These are phyloP conservation scores for Mycena polygramma DNA, from an alignment of 768 basidiomycete genomes.

Conservation along the genomic window DNA sequence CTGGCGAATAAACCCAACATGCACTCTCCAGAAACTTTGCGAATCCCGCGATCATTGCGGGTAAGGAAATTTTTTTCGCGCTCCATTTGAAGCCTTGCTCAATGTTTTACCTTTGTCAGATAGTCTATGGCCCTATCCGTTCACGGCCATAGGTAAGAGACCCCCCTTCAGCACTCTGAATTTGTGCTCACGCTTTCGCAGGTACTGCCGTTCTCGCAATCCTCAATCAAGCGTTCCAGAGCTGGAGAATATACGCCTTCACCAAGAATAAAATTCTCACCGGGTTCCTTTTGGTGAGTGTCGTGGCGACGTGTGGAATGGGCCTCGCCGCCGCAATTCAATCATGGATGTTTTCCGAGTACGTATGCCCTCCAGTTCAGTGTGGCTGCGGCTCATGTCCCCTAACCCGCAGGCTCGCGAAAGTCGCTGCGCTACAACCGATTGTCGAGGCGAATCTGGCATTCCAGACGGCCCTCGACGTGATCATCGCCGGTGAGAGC, in stretches of 20 bases:
- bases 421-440: slow-evolving; percentile 5
- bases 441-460: slow-evolving; percentile 11
- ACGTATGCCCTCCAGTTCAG: not conserved
- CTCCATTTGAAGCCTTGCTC: not conserved
- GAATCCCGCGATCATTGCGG: not conserved
- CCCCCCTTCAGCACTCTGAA: not conserved
- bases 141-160: slow-evolving; percentile 16
- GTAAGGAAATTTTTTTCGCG: not conserved
- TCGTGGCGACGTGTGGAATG: slow-evolving; percentile 1
- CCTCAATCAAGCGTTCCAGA: slow-evolving; percentile 11
- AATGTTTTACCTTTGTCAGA: not conserved
- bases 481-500: not conserved
- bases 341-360: slow-evolving; percentile 16
- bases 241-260: slow-evolving; percentile 15
- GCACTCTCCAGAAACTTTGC: not conserved
- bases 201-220: slow-evolving; percentile 24
- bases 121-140: slow-evolving; percentile 14
- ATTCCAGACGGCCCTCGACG: slow-evolving; percentile 3
- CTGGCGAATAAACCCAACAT: not conserved
- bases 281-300: not conserved
- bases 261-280: slow-evolving; percentile 6
- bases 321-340: slow-evolving; percentile 8
- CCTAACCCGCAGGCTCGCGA: not conserved
- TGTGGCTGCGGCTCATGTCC: not conserved
- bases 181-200: not conserved